Evolutionary conservation across 179 eudicot genomes (phyloP).

Genomic region (Silene noctiflora): DNA sequence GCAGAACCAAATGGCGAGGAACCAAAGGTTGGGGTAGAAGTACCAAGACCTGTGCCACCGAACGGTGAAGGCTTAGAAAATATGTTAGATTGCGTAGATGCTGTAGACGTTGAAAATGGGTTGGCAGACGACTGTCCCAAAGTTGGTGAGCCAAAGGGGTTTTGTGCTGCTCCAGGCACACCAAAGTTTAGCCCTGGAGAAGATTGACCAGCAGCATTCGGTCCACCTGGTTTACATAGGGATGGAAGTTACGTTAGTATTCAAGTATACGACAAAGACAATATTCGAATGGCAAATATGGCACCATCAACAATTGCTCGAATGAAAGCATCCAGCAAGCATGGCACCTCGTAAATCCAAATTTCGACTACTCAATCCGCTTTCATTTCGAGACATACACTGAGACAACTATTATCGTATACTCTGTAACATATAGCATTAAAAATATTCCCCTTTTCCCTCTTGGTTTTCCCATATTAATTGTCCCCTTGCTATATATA

Average conservation of each 20-base stretch:
- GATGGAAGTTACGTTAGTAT: not conserved
- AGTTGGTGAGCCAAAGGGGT: conserved; percentile 49
- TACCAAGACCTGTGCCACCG: conserved; percentile 49
- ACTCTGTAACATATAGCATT: too few species aligned
- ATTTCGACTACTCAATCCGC: not conserved
- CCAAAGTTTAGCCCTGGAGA: conserved; percentile 52
- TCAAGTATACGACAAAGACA: not conserved
- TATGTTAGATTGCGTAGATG: conserved; percentile 55
- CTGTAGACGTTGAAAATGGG: conserved; percentile 60
- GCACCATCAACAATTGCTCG: not conserved
- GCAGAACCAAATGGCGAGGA: conserved; percentile 45
- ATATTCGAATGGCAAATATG: not conserved
- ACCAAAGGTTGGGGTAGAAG: conserved; percentile 52
- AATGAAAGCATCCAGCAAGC: not conserved
- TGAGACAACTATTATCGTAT: not conserved
- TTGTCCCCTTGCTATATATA: too few species aligned
- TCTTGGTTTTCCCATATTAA: too few species aligned
- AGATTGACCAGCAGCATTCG: conserved; percentile 78
- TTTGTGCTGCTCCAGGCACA: conserved; percentile 44
- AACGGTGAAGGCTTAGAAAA: conserved; percentile 61
- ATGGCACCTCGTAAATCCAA: not conserved
- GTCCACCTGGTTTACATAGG: conserved; percentile 61
- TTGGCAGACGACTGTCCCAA: conserved; percentile 68
- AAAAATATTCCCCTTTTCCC: too few species aligned
- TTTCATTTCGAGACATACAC: not conserved